Percentiles rank a stretch among this genome's conserved stretches.
phyloP scores from a whole-genome alignment of 176 grass and related monocot genomes.

The Tuctoria greenei region DNA sequence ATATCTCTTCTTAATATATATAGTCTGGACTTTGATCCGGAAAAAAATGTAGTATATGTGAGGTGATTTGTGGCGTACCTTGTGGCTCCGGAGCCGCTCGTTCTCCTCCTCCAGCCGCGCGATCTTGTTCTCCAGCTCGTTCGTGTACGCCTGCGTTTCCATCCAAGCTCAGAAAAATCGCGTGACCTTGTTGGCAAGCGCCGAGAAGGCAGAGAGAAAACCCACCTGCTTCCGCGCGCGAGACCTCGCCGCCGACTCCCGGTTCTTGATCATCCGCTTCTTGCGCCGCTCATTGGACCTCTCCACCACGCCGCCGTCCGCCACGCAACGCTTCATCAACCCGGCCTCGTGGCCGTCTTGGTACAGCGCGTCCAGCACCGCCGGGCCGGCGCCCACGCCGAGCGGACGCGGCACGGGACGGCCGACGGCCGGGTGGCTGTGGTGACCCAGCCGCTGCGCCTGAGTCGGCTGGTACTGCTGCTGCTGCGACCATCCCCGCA shows the following conservation, averaged over 20 bases:
- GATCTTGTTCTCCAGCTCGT: slow-evolving; percentile 90
- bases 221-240: slow-evolving; percentile 82
- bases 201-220: background rate
- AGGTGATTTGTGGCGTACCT: slow-evolving; percentile 34
- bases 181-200: background rate
- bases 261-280: slow-evolving; percentile 98
- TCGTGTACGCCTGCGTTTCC: slow-evolving; percentile 70
- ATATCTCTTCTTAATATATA: no score
- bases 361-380: slow-evolving; percentile 62
- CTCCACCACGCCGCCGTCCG: slow-evolving; percentile 10
- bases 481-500: slow-evolving; percentile 17
- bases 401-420: slow-evolving; percentile 47
- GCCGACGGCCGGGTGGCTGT: slow-evolving; percentile 19
- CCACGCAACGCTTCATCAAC: slow-evolving; percentile 30
- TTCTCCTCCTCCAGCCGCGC: slow-evolving; percentile 75
- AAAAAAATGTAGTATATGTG: no score
- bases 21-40: no score
- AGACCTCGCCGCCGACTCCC: slow-evolving; percentile 89
- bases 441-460: background rate
- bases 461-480: no score
- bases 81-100: slow-evolving; percentile 48
- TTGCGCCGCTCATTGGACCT: slow-evolving; percentile 67
- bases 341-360: slow-evolving; percentile 34
- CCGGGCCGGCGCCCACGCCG: slow-evolving; percentile 41
- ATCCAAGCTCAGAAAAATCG: background rate